Percentiles rank a stretch among this genome's conserved stretches.
Evolutionary conservation across 352 stramenopile genomes (phyloP).

Genomic region (Pythium rhizo-oryzae): DNA sequence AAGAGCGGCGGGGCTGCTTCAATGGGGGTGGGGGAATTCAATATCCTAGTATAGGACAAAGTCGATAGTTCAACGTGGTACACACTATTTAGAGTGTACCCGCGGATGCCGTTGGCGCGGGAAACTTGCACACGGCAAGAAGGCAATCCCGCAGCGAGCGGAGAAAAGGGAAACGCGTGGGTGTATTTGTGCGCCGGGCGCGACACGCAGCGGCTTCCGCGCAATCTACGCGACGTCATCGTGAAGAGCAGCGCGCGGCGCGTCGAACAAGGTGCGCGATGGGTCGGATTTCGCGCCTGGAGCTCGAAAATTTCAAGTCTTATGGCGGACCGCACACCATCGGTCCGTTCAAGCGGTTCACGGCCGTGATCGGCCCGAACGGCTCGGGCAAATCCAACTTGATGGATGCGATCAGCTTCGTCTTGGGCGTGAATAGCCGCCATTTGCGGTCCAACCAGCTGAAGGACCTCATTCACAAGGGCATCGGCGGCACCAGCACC

Average conservation of each 20-base stretch:
- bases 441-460: conserved; percentile 97
- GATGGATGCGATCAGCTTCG: conserved; percentile 98
- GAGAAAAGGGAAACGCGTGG: conserved; percentile 29
- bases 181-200: conserved; percentile 1
- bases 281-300: conserved; percentile 91
- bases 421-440: conserved; percentile 96
- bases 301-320: conserved; percentile 99
- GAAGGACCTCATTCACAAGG: conserved; percentile 96
- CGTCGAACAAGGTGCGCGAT: conserved; percentile 40
- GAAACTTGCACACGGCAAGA: conserved; percentile 11
- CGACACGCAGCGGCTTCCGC: neutral
- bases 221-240: neutral
- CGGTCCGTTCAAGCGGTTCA: conserved; percentile 98
- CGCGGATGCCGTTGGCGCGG: conserved; percentile 10
- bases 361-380: conserved; percentile 98
- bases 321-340: conserved; percentile 95
- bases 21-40: conserved; percentile 1
- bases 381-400: conserved; percentile 94
- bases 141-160: neutral
- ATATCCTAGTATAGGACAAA: conserved; percentile 1
- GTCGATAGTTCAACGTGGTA: neutral
- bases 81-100: conserved; percentile 15
- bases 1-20: conserved; percentile 3
- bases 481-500: conserved; percentile 35
- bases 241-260: conserved; percentile 2